Evolutionary conservation across 2,329 filamentous ascomycete genomes (phyloP).

Genomic region (Colletotrichum sublineola): DNA sequence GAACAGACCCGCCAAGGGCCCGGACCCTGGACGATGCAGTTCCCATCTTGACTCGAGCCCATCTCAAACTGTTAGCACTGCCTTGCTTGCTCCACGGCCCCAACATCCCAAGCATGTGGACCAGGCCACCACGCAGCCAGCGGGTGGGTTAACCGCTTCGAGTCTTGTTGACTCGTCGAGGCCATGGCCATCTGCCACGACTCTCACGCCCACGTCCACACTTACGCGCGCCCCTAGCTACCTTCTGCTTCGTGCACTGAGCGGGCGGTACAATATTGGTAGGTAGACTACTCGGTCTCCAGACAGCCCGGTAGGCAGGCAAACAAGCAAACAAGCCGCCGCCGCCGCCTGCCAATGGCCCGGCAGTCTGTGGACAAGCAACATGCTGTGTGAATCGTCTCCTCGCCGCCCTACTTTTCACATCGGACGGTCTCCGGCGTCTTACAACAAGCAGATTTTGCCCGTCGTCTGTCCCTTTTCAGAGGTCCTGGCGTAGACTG

Average conservation of each 20-base stretch:
- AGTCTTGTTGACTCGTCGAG: slow-evolving; percentile 19
- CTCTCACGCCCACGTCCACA: not conserved
- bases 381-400: slow-evolving; percentile 13
- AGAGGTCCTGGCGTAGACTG: slow-evolving; percentile 21
- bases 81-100: slow-evolving; percentile 34
- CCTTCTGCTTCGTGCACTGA: not conserved
- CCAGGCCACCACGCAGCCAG: slow-evolving; percentile 15
- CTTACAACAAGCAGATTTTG: slow-evolving; percentile 4
- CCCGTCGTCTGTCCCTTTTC: slow-evolving; percentile 8
- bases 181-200: slow-evolving; percentile 18
- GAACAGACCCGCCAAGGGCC: slow-evolving; percentile 26
- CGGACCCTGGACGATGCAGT: slow-evolving; percentile 17
- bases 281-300: not conserved
- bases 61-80: slow-evolving; percentile 28
- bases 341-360: slow-evolving; percentile 4
- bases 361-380: slow-evolving; percentile 14
- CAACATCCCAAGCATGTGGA: slow-evolving; percentile 34
- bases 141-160: slow-evolving; percentile 23
- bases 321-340: slow-evolving; percentile 7
- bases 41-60: slow-evolving; percentile 35
- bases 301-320: not conserved
- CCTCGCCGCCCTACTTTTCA: slow-evolving; percentile 16
- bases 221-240: not conserved
- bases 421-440: slow-evolving; percentile 35
- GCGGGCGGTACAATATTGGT: not conserved